These are phyloP conservation scores for Neocallimastix lanati DNA, from an alignment of 192 early-diverging fungal genomes.

Conservation along the genomic window DNA sequence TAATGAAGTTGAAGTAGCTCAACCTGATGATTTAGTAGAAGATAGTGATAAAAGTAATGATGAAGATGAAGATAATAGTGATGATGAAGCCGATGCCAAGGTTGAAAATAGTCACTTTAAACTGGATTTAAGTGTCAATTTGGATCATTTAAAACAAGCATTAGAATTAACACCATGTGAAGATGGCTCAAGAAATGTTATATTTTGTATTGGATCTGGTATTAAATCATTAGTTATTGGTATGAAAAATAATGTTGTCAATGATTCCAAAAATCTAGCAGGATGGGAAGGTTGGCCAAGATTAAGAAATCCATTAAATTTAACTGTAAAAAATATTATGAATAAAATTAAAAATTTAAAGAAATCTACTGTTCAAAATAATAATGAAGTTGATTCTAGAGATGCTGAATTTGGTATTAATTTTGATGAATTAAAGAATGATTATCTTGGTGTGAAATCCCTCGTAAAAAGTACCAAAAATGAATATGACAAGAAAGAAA, in stretches of 20 bases:
- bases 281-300: not conserved
- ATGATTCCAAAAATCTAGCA: not conserved
- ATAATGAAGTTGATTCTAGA: not conserved
- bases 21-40: not conserved
- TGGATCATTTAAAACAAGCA: not conserved
- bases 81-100: not conserved
- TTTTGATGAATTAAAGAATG: not conserved
- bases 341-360: not conserved
- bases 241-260: not conserved
- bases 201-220: not conserved
- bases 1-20: not conserved
- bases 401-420: not conserved
- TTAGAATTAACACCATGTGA: not conserved
- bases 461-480: not conserved
- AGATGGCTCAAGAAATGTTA: not conserved
- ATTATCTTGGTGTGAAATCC: not conserved
- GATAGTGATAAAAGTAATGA: not conserved
- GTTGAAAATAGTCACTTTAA: not conserved
- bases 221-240: not conserved
- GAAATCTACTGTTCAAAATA: not conserved
- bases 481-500: not conserved
- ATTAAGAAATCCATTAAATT: not conserved
- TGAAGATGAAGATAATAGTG: not conserved
- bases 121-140: not conserved
- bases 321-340: not conserved